phyloP scores from a whole-genome alignment of 1,284 basidiomycete genomes.

The Ustilago nuda region DNA sequence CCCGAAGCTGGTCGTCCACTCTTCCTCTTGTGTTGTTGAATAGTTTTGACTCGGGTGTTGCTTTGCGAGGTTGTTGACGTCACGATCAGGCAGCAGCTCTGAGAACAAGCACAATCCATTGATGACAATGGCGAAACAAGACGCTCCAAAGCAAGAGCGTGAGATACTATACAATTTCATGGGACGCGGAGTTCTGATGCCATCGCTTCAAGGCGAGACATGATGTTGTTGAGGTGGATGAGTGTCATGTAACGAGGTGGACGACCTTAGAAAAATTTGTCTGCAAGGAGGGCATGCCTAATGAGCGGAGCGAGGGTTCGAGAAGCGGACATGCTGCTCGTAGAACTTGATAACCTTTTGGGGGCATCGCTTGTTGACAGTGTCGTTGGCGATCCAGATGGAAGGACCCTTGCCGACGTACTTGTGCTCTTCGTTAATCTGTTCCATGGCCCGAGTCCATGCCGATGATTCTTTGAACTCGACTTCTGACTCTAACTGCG shows the following conservation, averaged over 20 bases:
- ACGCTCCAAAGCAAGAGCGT: neutral
- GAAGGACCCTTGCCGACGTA: slow-evolving; percentile 12
- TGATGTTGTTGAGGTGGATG: too few species aligned
- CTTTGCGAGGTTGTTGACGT: too few species aligned
- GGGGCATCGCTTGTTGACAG: slow-evolving; percentile 45
- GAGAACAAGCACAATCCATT: too few species aligned
- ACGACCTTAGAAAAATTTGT: neutral
- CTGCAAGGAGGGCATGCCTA: neutral
- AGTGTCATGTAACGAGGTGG: too few species aligned
- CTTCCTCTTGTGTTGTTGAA: too few species aligned
- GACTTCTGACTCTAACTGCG: slow-evolving; percentile 32
- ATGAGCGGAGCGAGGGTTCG: slow-evolving; percentile 19
- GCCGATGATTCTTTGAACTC: slow-evolving; percentile 16
- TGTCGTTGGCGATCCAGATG: slow-evolving; percentile 39
- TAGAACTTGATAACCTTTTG: slow-evolving; percentile 56
- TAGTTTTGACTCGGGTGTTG: too few species aligned
- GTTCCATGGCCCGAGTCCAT: slow-evolving; percentile 19
- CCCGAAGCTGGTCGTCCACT: too few species aligned
- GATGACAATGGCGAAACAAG: neutral
- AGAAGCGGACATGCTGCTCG: slow-evolving; percentile 45
- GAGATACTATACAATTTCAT: too few species aligned
- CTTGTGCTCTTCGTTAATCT: slow-evolving; percentile 8
- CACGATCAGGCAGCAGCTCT: too few species aligned
- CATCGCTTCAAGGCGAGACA: too few species aligned
- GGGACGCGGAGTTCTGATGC: too few species aligned